Percentiles rank a stretch among this genome's conserved stretches.
These are phyloP conservation scores for Pichia sp. DNA, from an alignment of 1,139 yeast species.

Conservation along the genomic window DNA sequence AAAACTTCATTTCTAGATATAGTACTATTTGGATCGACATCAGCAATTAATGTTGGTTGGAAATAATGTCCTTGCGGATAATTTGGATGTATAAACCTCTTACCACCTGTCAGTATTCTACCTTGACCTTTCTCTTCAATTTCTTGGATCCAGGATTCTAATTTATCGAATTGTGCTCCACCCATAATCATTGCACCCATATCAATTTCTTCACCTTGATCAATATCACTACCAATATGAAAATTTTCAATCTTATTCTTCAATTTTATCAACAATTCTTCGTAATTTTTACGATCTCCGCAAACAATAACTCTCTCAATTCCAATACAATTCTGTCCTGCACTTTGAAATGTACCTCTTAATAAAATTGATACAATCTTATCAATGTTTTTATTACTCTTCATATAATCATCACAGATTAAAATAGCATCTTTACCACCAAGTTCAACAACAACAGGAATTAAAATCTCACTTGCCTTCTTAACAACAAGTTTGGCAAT, in stretches of 20 bases:
- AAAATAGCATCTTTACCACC: conserved; percentile 94
- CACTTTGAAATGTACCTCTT: conserved; percentile 94
- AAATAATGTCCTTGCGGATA: conserved; percentile 95
- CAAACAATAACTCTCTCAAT: conserved; percentile 74
- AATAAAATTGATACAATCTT: conserved; percentile 73
- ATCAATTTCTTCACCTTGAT: conserved; percentile 81
- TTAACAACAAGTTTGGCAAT: conserved; percentile 83
- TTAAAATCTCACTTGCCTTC: conserved; percentile 74
- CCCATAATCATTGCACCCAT: conserved; percentile 90
- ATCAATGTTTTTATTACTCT: conserved; percentile 34
- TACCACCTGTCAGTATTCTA: conserved; percentile 68
- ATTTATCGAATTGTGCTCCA: conserved; percentile 59
- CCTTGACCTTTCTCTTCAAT: conserved; percentile 78
- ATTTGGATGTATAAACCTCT: conserved; percentile 72
- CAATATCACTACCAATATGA: conserved; percentile 85
- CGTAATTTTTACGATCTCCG: conserved; percentile 56
- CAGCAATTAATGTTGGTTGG: conserved; percentile 77
- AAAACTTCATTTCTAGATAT: conserved; percentile 88
- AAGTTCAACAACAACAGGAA: conserved; percentile 89
- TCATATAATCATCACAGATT: conserved; percentile 65
- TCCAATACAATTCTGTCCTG: conserved; percentile 97
- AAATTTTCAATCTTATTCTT: conserved; percentile 50
- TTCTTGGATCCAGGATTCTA: conserved; percentile 60
- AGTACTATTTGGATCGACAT: conserved; percentile 69
- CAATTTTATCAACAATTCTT: conserved; percentile 49